phyloP scores from a whole-genome alignment of 768 basidiomycete species.

The Rhizopogon vulgaris region DNA sequence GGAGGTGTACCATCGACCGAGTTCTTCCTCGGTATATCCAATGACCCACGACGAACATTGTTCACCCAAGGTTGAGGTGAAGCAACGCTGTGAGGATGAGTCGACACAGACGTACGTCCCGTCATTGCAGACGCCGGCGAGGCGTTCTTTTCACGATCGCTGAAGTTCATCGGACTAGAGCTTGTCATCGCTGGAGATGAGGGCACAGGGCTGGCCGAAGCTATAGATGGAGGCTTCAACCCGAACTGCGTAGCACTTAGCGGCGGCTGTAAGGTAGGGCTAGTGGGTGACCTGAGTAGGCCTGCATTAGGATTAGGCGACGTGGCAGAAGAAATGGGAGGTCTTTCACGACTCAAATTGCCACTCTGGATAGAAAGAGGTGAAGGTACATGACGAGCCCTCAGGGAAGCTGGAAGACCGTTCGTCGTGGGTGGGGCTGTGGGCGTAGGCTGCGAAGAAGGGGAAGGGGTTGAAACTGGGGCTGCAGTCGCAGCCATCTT shows the following conservation, averaged over 20 bases:
- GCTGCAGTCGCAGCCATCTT: not conserved
- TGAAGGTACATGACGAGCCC: constrained; percentile 11
- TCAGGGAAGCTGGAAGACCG: constrained; percentile 16
- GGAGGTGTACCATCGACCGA: constrained; percentile 14
- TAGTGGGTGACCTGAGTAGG: constrained; percentile 28
- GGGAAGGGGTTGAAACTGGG: not conserved
- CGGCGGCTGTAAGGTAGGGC: constrained; percentile 28
- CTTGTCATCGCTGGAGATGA: constrained; percentile 8
- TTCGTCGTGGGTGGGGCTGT: not conserved
- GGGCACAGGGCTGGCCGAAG: constrained; percentile 10
- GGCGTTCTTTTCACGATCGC: constrained; percentile 16
- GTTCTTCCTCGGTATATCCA: constrained; percentile 12
- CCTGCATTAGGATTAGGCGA: constrained; percentile 36
- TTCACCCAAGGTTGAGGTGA: constrained; percentile 11
- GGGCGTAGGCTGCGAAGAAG: not conserved
- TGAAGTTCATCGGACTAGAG: constrained; percentile 4
- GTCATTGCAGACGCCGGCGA: constrained; percentile 8
- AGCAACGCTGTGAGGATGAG: constrained; percentile 6
- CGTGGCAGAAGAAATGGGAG: constrained; percentile 18
- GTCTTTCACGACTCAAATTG: constrained; percentile 1
- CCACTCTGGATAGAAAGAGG: constrained; percentile 12
- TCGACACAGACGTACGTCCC: constrained; percentile 9
- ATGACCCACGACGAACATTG: constrained; percentile 9
- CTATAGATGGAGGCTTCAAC: not conserved
- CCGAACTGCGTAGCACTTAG: constrained; percentile 4